Evolutionary conservation across 345 rosid species (phyloP), one percentile per base, ranked within the genome.

Genomic region (Populus simonii): DNA sequence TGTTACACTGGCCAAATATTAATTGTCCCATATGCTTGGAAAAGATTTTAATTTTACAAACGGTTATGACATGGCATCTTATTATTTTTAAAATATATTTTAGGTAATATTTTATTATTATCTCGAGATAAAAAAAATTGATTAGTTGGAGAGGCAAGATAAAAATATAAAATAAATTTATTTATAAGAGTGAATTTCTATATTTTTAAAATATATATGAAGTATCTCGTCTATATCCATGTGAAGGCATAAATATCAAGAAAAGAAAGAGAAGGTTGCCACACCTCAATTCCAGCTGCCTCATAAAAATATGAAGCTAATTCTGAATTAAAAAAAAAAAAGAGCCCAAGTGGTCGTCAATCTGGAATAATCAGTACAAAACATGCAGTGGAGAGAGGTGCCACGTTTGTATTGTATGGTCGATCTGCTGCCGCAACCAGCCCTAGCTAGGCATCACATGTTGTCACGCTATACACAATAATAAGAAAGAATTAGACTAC

Each of bases 391-490:
- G 27, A 23, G 65, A 23, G 65, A 10, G 65, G 10, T 23, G 1
- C 27, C 29, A 10, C 13, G 27, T 59, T 23, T 59, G 27, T 8
- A 57, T 57, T 57, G 62, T 59, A 23, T 23, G 65, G 65, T 59
- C 29, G 65, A 59, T 23, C 27, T 59, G 65, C 65, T 59, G 65
- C 65, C 23, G 65, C 29, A 5, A 66, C 73, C 69, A 2, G 43
- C 41, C 68, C 23, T 47, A 9, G 75, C 23, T 36, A 15, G 72
- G 75, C 80, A 38, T 77, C 80, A 73, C 84, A 81, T 73, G 84
- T 69, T 77, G 51, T 76, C 82, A 82, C 74, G 74, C 57, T 71
- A 18, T 59, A 20, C 61, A 1, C 27, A 16, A 18, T 1, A 61
- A 9, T 7, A 57, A 17, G 6, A 7, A 57, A 17, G 6, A 7